These are phyloP conservation scores for Candida buenavistaensis DNA, from an alignment of 1,139 yeast species.

Conservation along the genomic window DNA sequence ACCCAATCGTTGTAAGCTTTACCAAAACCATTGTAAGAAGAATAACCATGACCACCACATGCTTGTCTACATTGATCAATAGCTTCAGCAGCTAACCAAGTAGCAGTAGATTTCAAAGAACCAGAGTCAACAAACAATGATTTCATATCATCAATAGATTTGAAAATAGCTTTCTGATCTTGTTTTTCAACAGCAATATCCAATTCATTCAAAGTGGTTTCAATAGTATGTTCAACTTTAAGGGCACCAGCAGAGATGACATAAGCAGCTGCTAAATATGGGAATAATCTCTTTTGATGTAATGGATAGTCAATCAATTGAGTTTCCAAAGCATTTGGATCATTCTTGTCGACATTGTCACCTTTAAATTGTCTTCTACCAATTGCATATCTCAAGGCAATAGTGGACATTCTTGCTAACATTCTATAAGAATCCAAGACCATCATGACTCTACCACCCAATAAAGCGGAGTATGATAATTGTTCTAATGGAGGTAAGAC, in stretches of 20 bases:
- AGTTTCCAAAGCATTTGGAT: slow-evolving; percentile 31
- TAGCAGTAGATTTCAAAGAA: slow-evolving; percentile 47
- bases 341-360: slow-evolving; percentile 21
- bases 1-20: slow-evolving; percentile 51
- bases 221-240: slow-evolving; percentile 34
- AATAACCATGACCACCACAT: slow-evolving; percentile 56
- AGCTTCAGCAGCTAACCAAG: slow-evolving; percentile 49
- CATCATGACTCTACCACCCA: slow-evolving; percentile 49
- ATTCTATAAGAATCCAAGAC: slow-evolving; percentile 46
- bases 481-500: slow-evolving; percentile 47
- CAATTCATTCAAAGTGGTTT: slow-evolving; percentile 29
- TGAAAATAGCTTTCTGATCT: slow-evolving; percentile 36
- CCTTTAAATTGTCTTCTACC: slow-evolving; percentile 48
- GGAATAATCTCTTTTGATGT: slow-evolving; percentile 48
- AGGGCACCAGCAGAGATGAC: slow-evolving; percentile 43
- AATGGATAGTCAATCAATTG: slow-evolving; percentile 49
- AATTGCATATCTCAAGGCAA: slow-evolving; percentile 46
- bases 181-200: slow-evolving; percentile 37
- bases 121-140: slow-evolving; percentile 49
- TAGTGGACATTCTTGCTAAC: slow-evolving; percentile 42
- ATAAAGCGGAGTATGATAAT: slow-evolving; percentile 46
- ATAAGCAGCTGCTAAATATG: slow-evolving; percentile 45
- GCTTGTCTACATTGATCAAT: slow-evolving; percentile 52
- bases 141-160: slow-evolving; percentile 42
- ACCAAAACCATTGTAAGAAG: slow-evolving; percentile 49